A percentile compares a stretch with the other conserved stretches of the same genome.
These are phyloP conservation scores for Venturia effusa DNA, from an alignment of 2,329 filamentous ascomycete species.

Conservation along the genomic window DNA sequence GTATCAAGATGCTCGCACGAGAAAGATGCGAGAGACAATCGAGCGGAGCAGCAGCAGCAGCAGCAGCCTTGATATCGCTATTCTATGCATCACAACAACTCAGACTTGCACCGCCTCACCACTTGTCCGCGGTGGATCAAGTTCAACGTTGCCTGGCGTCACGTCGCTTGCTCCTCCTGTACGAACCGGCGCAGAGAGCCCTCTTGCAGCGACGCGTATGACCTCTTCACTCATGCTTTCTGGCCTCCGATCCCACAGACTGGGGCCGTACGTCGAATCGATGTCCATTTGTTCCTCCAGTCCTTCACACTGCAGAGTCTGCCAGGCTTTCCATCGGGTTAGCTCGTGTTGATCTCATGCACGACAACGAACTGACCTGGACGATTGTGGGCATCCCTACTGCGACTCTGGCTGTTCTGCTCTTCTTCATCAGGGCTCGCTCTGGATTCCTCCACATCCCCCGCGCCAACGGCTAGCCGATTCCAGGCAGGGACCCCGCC, in stretches of 20 bases:
- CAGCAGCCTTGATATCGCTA: too few species aligned
- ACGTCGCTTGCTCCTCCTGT: not conserved
- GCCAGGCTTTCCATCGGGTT: not conserved
- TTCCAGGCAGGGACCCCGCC: not conserved
- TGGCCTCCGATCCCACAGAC: not conserved
- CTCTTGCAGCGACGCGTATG: not conserved
- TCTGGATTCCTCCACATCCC: not conserved
- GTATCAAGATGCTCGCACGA: too few species aligned
- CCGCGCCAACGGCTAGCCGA: not conserved
- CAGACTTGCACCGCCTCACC: too few species aligned
- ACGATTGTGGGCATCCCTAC: not conserved
- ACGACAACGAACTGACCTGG: not conserved
- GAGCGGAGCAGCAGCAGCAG: too few species aligned
- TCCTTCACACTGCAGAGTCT: not conserved
- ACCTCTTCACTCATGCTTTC: conserved; percentile 1
- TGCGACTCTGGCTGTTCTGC: not conserved
- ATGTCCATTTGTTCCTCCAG: not conserved
- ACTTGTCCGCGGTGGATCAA: not conserved
- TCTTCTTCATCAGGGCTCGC: not conserved
- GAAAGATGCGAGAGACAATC: too few species aligned
- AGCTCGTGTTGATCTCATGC: not conserved
- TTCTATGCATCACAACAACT: too few species aligned
- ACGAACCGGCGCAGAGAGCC: not conserved
- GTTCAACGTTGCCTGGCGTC: not conserved
- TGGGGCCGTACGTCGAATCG: not conserved